These are phyloP conservation scores for Chrysoporthe deuterocubensis DNA, from an alignment of 2,329 filamentous ascomycete genomes.

Conservation along the genomic window DNA sequence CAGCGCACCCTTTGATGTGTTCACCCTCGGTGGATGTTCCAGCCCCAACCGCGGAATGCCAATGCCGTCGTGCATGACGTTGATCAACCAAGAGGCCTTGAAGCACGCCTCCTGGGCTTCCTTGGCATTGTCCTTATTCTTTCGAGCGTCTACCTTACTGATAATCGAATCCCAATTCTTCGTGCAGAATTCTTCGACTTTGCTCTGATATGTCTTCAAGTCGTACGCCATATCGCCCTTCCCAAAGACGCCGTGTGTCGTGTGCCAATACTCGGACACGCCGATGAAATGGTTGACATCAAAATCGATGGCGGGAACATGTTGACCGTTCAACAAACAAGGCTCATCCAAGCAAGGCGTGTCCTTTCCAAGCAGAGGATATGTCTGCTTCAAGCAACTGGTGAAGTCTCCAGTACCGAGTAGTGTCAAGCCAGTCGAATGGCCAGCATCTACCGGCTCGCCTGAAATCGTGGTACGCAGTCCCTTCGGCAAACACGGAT, in stretches of 20 bases:
- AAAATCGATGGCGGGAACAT: constrained; percentile 95
- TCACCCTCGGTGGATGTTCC: constrained; percentile 64
- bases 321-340: constrained; percentile 87
- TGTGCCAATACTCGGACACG: constrained; percentile 98
- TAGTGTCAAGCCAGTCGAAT: constrained; percentile 53
- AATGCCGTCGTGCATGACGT: constrained; percentile 93
- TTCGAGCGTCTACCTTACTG: constrained; percentile 65
- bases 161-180: constrained; percentile 78
- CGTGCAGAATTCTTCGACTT: constrained; percentile 83
- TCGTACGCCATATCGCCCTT: constrained; percentile 84
- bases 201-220: constrained; percentile 83
- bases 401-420: constrained; percentile 86
- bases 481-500: constrained; percentile 86
- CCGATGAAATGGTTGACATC: constrained; percentile 97
- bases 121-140: constrained; percentile 76
- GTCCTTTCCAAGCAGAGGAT: constrained; percentile 88
- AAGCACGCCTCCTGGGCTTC: constrained; percentile 90
- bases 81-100: constrained; percentile 98
- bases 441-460: constrained; percentile 48
- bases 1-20: constrained; percentile 72
- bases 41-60: constrained; percentile 85
- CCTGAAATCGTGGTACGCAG: constrained; percentile 77
- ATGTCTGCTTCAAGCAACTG: constrained; percentile 80
- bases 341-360: constrained; percentile 80
- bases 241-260: constrained; percentile 91